Evolutionary conservation across 352 stramenopile species (phyloP), one percentile per base, ranked within the genome.

Genomic region (Globisporangium ultimum): DNA sequence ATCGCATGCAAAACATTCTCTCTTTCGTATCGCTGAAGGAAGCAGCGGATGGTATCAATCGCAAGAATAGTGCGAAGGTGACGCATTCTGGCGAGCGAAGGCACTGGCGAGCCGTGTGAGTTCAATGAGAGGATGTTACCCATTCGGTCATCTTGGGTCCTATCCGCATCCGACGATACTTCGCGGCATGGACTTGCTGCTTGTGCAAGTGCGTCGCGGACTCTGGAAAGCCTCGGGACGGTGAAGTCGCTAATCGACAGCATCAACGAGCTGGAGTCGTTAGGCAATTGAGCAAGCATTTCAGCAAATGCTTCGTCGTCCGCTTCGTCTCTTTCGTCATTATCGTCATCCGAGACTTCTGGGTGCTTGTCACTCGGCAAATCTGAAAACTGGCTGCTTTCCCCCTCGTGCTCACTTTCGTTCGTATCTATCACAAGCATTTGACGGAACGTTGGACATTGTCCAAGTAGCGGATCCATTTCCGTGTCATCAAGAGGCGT

Each of bases 41-140:
- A 24, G 47, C 66, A 28, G 0, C 42, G 45, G 34, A 66, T 21
- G 14, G 61, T 68, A 18, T 68, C 61, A 17, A 68, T 34, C 21
- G 61, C 61, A 28, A 64, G 17, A n/a, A 55, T 12, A 24, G 59
- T 46, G 34, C 61, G 56, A 12, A 58, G 46, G 18, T 48, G 45
- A 17, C 47, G 61, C 61, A 68, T 65, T 38, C 28, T 53, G 38
- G 17, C 14, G 22, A 54, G 17, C 3, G 32, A 34, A 12, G 13
- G 10, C 15, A 22, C 1, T 3, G n/a, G 7, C 13, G 11, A 4
- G 14, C 13, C 24, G 11, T 20, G 32, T 24, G 18, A 47, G 36
- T 11, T 60, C 43, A 10, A 18, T 14, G 11, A 20, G 47, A 18
- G 51, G 18, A 18, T 47, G 48, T 10, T 17, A 38, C 9, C 18